Percentiles rank a stretch among this genome's conserved stretches.
phyloP scores from a whole-genome alignment of 2,329 filamentous ascomycete genomes.

The Cryphonectria japonica region DNA sequence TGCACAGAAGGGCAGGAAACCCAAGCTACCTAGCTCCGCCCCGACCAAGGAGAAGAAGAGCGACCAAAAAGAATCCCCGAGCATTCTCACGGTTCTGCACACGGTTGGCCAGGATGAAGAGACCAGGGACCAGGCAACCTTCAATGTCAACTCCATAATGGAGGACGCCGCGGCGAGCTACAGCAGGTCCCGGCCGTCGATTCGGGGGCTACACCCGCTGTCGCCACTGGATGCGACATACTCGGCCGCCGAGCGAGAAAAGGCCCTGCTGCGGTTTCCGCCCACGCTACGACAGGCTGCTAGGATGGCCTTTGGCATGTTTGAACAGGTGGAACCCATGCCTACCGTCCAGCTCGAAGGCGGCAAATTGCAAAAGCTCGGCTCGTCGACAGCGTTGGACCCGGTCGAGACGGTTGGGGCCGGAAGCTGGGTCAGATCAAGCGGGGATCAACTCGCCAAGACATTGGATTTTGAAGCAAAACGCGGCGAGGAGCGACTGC shows the following conservation, averaged over 20 bases:
- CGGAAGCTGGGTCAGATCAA: slow-evolving; percentile 32
- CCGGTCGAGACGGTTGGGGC: slow-evolving; percentile 36
- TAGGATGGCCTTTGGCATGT: slow-evolving; percentile 42
- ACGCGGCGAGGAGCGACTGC: slow-evolving; percentile 50
- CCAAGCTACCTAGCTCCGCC: slow-evolving; percentile 31
- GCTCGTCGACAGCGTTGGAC: not conserved
- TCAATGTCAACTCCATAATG: slow-evolving; percentile 36
- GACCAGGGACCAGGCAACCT: slow-evolving; percentile 10
- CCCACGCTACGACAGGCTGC: slow-evolving; percentile 46
- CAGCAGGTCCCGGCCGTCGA: slow-evolving; percentile 15
- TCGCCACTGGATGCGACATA: slow-evolving; percentile 31
- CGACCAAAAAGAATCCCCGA: slow-evolving; percentile 14
- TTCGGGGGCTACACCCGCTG: slow-evolving; percentile 26
- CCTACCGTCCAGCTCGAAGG: slow-evolving; percentile 25
- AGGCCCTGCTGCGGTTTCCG: slow-evolving; percentile 46
- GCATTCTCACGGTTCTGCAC: slow-evolving; percentile 16
- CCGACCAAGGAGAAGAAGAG: slow-evolving; percentile 15
- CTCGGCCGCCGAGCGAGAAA: slow-evolving; percentile 38
- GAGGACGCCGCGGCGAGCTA: slow-evolving; percentile 34
- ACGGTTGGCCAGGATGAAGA: not conserved
- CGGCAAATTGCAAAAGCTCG: not conserved
- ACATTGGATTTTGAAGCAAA: slow-evolving; percentile 45
- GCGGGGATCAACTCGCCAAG: slow-evolving; percentile 32
- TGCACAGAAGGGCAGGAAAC: slow-evolving; percentile 38
- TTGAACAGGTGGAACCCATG: slow-evolving; percentile 31